phyloP scores from a whole-genome alignment of 495 filamentous ascomycete genomes.

The Penicillium samsonianum region DNA sequence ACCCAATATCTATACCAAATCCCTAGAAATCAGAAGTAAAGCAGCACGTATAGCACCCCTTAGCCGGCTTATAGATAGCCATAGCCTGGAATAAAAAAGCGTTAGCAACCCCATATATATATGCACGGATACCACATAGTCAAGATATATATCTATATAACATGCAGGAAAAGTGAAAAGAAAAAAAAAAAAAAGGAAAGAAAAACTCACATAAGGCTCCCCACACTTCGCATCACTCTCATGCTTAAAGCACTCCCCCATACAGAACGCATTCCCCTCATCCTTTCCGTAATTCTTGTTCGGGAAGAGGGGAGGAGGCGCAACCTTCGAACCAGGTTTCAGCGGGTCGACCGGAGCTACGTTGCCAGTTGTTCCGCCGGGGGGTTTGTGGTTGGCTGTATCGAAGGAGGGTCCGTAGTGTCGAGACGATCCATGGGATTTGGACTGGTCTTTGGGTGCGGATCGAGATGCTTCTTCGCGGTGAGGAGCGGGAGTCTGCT shows the following conservation, averaged over 20 bases:
- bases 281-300: constrained; percentile 20
- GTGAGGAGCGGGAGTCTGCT: background rate
- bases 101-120: constrained; percentile 5
- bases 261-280: constrained; percentile 32
- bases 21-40: constrained; percentile 27
- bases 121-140: background rate
- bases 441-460: background rate
- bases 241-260: constrained; percentile 24
- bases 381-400: background rate
- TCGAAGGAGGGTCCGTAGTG: background rate
- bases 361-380: background rate
- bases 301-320: constrained; percentile 10
- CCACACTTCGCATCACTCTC: constrained; percentile 18
- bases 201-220: constrained; percentile 26
- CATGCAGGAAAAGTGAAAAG: no score
- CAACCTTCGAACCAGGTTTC: constrained; percentile 18
- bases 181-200: constrained; percentile 1
- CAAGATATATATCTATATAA: background rate
- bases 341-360: constrained; percentile 22
- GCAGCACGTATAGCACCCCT: constrained; percentile 27
- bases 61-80: constrained; percentile 13
- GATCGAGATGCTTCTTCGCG: background rate
- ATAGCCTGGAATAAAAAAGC: constrained; percentile 9
- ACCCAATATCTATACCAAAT: background rate
- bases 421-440: no score